Evolutionary conservation across 2,329 filamentous ascomycete species (phyloP), one percentile per base, ranked within the genome.

Genomic region (Tympanopsis confertula): DNA sequence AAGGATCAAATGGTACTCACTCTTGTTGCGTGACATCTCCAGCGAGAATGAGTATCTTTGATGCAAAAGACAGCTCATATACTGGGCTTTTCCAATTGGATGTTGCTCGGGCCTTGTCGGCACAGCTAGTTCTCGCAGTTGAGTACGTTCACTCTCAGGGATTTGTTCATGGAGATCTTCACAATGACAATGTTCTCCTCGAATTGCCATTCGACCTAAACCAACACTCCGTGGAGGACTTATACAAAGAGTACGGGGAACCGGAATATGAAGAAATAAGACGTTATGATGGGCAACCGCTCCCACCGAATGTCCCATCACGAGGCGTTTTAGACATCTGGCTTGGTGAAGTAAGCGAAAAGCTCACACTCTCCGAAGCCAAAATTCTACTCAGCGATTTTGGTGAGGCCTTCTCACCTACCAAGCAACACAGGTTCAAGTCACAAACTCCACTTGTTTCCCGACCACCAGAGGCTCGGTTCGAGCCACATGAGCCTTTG

Each of bases 391-490:
- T 47, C 13, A 40, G 42, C 14, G 45, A 47, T 38, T 45, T 46
- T 37, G 45, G 45, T 15, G 42, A 45, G 18, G 40, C 44, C 24
- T 28, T 28, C 24, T 10, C 10, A 10, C 24, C 24, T 10, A n/a
- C 10, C 24, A 28, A 28, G n/a, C 10, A 28, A n/a, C 15, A 10
- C 24, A 28, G 24, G n/a, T 28, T 28, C 24, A 40, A 43, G n/a
- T 51, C 47, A 22, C 40, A 40, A 19, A 45, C 47, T 5, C 49
- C 47, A 2, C 44, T 48, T 24, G 19, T 47, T 0, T 35, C 36
- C 24, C 43, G 44, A 7, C 45, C 51, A 13, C 52, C 50, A 1
- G 52, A 53, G 40, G 39, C 36, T 39, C 42, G 45, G 10, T 53
- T 55, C 38, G 44, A 51, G 18, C 38, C 46, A 35, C 26, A 41